These are phyloP conservation scores for Diplosphaera chodatii DNA, from an alignment of 139 green algal species.

Conservation along the genomic window DNA sequence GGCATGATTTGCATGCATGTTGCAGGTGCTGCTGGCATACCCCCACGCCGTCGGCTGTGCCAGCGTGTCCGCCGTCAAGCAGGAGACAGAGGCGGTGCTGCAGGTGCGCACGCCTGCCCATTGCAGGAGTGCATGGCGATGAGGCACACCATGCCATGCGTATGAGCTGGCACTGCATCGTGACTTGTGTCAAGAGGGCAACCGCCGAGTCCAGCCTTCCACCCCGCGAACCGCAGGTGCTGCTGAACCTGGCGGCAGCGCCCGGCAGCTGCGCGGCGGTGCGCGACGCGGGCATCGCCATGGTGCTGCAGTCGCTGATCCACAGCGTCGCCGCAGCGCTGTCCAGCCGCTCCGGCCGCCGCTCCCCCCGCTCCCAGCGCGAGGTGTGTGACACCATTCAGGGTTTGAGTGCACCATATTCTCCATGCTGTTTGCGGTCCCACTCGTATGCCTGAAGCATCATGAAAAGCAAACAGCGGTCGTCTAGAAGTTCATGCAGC, in stretches of 20 bases:
- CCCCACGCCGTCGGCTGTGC: background rate
- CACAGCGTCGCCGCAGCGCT: background rate
- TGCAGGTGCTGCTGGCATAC: background rate
- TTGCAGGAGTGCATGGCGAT: no score
- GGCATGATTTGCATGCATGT: no score
- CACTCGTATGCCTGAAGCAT: no score
- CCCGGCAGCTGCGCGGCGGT: background rate
- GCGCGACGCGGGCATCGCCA: background rate
- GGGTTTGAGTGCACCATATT: no score
- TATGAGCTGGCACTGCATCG: no score
- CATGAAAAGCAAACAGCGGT: no score
- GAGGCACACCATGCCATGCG: no score
- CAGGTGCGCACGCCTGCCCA: background rate
- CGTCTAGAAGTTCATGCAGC: no score
- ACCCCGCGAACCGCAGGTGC: background rate
- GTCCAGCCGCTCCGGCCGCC: background rate
- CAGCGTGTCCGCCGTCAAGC: background rate
- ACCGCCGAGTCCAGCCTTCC: no score
- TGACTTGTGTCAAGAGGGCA: no score
- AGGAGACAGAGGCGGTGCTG: background rate
- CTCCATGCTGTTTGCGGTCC: no score
- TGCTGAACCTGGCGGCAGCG: background rate
- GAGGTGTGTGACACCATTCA: no score
- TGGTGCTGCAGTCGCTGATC: background rate
- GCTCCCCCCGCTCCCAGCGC: conserved; percentile 1